These are phyloP conservation scores for Gaeumannomyces tritici DNA, from an alignment of 2,329 filamentous ascomycete genomes.

Conservation along the genomic window DNA sequence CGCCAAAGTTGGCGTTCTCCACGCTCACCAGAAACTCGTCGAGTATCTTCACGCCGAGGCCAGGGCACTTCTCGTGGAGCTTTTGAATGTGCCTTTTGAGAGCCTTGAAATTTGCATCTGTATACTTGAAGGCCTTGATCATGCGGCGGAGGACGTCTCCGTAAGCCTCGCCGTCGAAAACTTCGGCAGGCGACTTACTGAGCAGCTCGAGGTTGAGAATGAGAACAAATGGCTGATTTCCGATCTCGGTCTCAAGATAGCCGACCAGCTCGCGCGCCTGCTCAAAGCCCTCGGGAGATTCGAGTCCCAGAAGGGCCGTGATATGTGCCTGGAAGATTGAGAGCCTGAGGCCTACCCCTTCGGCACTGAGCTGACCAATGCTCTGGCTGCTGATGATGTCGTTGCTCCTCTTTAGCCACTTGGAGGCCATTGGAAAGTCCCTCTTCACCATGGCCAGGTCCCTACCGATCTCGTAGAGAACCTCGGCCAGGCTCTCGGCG, in stretches of 20 bases:
- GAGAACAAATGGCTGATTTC: constrained; percentile 54
- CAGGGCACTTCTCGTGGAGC: constrained; percentile 45
- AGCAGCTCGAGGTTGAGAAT: constrained; percentile 62
- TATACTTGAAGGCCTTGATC: constrained; percentile 44
- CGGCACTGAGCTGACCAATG: constrained; percentile 43
- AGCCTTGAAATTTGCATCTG: constrained; percentile 53
- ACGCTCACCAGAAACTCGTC: constrained; percentile 48
- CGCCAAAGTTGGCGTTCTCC: constrained; percentile 19
- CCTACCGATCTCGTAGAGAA: constrained; percentile 65
- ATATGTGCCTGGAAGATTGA: constrained; percentile 57
- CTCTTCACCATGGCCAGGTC: constrained; percentile 36
- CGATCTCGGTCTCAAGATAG: constrained; percentile 52
- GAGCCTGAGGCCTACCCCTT: constrained; percentile 54
- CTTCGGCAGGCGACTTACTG: constrained; percentile 32
- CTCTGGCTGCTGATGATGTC: constrained; percentile 46
- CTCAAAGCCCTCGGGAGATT: constrained; percentile 30
- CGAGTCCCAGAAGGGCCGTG: constrained; percentile 39
- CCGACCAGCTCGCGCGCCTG: constrained; percentile 49
- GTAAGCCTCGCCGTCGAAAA: constrained; percentile 39
- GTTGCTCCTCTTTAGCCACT: constrained; percentile 66
- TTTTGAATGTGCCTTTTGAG: constrained; percentile 60
- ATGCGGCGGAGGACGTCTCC: constrained; percentile 48
- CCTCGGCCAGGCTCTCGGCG: constrained; percentile 54
- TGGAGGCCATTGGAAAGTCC: constrained; percentile 45
- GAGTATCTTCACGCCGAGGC: constrained; percentile 40